Base-by-base conservation (phyloP, 2,329 filamentous ascomycete species). In the Alternaria sp. region DNA sequence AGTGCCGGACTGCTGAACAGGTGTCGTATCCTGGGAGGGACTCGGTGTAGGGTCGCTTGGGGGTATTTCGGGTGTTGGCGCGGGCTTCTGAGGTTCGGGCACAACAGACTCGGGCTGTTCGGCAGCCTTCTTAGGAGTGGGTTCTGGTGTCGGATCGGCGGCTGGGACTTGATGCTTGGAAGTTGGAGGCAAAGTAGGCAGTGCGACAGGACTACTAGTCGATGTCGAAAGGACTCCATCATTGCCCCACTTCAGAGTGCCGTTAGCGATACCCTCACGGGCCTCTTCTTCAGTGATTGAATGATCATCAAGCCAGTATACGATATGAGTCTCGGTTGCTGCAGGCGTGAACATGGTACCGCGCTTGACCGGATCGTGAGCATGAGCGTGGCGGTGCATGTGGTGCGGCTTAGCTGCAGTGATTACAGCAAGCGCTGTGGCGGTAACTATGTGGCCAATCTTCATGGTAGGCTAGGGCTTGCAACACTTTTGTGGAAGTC, bases 281-380 rank as follows among this genome's bases (percentile, higher is more conserved):
- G 93, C 93, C 64, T 93, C 87, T 0, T 86, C 80, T 64, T 86
- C 81, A 57, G 84, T 83, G 70, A 97, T 86, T 33, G 82, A 67
- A 74, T 89, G 72, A 64, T 90, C 90, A 64, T 91, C 87, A 58
- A 94, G 83, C 77, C 90, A 86, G 82, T 94, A 97, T 60, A 90
- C 86, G 60, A 90, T 88, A 70, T 89, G 87, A 55, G 88, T 89
- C 30, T 86, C 83, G 55, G 89, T 85, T 58, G 86, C 85, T 58
- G 88, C 86, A 60, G 86, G 83, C 53, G 84, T 81, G 37, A 82
- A 73, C 11, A 73, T 63, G 84, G 84, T 80, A 64, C 68, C 71
- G 63, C 87, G 84, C 81, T 87, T 88, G 67, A 83, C 65, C 15
- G 71, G 49, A 15, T 44, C 55, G 45, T 69, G 67, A 37, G 58